Conservation (phyloP, 2,329 filamentous ascomycete species). For the Beauveria bassiana region DNA sequence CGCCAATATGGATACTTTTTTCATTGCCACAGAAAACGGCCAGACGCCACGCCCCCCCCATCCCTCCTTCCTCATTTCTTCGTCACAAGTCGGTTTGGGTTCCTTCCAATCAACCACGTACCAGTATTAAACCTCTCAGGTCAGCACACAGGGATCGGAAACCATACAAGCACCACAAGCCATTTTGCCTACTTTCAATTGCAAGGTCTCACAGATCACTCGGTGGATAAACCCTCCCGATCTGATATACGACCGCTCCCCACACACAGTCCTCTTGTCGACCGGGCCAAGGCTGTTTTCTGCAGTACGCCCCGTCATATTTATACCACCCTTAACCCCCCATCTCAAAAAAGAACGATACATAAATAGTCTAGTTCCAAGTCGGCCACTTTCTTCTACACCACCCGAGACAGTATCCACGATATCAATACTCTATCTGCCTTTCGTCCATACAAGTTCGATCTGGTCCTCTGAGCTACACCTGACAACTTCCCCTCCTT, state of each 20-base stretch:
- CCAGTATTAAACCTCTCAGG: neutral
- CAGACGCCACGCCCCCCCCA: neutral
- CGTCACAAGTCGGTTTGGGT: slow-evolving; percentile 7
- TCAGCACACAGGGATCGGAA: neutral
- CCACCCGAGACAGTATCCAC: neutral
- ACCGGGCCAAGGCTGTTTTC: neutral
- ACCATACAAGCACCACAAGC: neutral
- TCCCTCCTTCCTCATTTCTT: slow-evolving; percentile 6
- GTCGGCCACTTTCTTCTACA: neutral
- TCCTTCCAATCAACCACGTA: neutral
- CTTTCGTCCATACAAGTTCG: neutral
- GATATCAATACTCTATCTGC: neutral
- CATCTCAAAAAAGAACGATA: slow-evolving; percentile 13
- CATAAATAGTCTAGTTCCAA: neutral
- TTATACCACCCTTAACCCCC: slow-evolving; percentile 16
- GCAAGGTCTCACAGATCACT: slow-evolving; percentile 3
- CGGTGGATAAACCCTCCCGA: slow-evolving; percentile 9
- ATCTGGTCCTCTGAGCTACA: neutral
- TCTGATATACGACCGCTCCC: slow-evolving; percentile 3
- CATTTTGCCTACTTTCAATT: neutral
- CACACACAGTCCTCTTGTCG: neutral
- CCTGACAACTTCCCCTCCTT: neutral
- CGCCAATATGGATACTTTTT: slow-evolving; percentile 1
- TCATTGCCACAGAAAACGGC: slow-evolving; percentile 3
- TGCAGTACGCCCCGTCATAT: slow-evolving; percentile 2